Conservation (phyloP, 2,329 filamentous ascomycete species). For the Ampelomyces quisqualis region DNA sequence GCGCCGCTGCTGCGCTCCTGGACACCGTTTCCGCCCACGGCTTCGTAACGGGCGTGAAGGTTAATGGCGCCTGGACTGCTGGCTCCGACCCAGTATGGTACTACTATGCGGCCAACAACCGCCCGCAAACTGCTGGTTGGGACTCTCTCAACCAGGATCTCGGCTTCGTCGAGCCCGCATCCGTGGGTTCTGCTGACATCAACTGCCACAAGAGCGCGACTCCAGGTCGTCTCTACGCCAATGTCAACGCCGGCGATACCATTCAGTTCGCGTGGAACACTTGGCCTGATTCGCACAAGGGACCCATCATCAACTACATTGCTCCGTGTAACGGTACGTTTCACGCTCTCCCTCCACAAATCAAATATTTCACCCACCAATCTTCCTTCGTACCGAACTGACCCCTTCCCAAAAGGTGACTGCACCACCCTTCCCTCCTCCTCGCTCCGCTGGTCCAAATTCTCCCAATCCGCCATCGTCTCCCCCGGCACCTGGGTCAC, state of each 20-base stretch:
- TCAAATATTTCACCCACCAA: neutral
- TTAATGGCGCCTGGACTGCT: constrained; percentile 25
- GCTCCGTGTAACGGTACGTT: constrained; percentile 37
- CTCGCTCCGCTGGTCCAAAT: constrained; percentile 40
- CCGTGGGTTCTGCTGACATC: constrained; percentile 31
- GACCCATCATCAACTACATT: constrained; percentile 45
- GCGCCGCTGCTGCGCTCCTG: constrained; percentile 21
- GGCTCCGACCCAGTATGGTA: constrained; percentile 39
- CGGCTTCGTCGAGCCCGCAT: constrained; percentile 40
- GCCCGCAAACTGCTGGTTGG: constrained; percentile 40
- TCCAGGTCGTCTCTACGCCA: constrained; percentile 35
- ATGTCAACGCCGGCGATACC: constrained; percentile 37
- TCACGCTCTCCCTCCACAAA: neutral
- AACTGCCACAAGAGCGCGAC: constrained; percentile 46
- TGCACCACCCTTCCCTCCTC: constrained; percentile 31
- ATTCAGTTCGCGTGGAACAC: constrained; percentile 42
- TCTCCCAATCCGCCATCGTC: constrained; percentile 31
- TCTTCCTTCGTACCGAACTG: no score
- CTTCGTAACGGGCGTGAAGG: constrained; percentile 29
- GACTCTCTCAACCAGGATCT: constrained; percentile 40
- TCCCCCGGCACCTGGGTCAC: constrained; percentile 38
- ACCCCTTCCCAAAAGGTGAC: no score
- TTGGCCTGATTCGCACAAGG: constrained; percentile 41
- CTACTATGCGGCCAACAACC: constrained; percentile 26
- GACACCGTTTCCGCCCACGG: constrained; percentile 33